Percentiles rank a stretch among this genome's conserved stretches.
Evolutionary conservation across 2,329 filamentous ascomycete species (phyloP).

Genomic region (Arthrobotrys musiformis): DNA sequence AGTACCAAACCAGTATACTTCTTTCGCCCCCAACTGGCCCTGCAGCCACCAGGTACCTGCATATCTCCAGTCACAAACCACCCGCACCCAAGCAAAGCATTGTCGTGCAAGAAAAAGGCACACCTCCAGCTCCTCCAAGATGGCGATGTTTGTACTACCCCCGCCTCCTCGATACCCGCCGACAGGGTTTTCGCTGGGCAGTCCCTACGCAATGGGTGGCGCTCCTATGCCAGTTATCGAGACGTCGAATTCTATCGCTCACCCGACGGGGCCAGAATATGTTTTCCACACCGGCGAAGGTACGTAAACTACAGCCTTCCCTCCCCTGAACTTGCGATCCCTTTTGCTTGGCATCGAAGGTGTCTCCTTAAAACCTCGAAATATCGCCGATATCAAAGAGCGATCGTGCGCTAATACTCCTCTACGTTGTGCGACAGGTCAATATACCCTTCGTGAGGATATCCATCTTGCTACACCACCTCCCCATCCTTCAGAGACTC

Average conservation of each 20-base stretch:
- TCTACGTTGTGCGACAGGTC: conserved; percentile 69
- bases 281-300: conserved; percentile 95
- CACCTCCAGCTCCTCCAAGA: conserved; percentile 27
- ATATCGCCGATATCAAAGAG: not conserved
- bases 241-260: conserved; percentile 88
- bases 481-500: conserved; percentile 92
- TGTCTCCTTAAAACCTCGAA: not conserved
- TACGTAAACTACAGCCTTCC: conserved; percentile 61
- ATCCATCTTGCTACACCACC: conserved; percentile 92
- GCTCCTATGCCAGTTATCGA: conserved; percentile 82
- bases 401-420: conserved; percentile 48
- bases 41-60: conserved; percentile 42
- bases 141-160: conserved; percentile 72
- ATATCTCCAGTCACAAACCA: conserved; percentile 21
- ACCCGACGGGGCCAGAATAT: conserved; percentile 83
- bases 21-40: conserved; percentile 26
- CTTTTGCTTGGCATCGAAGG: conserved; percentile 22
- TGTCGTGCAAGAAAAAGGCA: conserved; percentile 31
- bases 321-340: conserved; percentile 24
- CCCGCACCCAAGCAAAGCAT: conserved; percentile 11
- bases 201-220: conserved; percentile 75
- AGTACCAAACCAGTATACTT: not conserved
- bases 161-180: conserved; percentile 86
- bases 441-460: conserved; percentile 90
- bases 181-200: conserved; percentile 71